phyloP scores from a whole-genome alignment of 1,284 basidiomycete species.

The Gomphus bonarii region DNA sequence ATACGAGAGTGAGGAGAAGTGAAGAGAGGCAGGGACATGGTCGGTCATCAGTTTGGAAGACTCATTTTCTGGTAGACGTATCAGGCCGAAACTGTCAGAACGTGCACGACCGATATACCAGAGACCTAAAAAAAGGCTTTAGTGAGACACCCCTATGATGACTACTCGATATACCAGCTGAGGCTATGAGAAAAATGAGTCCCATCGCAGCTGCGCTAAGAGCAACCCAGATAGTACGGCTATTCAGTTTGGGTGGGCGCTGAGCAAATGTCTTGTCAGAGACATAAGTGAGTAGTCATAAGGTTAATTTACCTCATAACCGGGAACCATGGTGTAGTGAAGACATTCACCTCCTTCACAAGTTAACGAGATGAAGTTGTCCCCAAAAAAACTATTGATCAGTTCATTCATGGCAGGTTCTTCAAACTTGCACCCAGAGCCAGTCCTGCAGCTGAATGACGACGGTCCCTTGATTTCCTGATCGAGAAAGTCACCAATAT shows the following conservation, averaged over 20 bases:
- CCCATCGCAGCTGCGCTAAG: constrained; percentile 75
- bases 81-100: constrained; percentile 54
- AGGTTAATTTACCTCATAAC: constrained; percentile 60
- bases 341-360: constrained; percentile 91
- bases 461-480: constrained; percentile 91
- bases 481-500: constrained; percentile 88
- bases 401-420: constrained; percentile 95
- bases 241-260: constrained; percentile 67
- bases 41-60: constrained; percentile 82
- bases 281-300: not conserved
- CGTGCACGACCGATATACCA: constrained; percentile 82
- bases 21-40: constrained; percentile 85
- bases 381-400: constrained; percentile 90
- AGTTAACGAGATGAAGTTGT: constrained; percentile 77
- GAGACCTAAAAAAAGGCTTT: constrained; percentile 40
- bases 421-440: constrained; percentile 75
- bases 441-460: constrained; percentile 73
- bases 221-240: constrained; percentile 70
- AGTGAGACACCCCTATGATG: not conserved
- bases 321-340: constrained; percentile 89
- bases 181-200: constrained; percentile 41
- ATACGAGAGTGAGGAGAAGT: constrained; percentile 84
- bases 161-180: constrained; percentile 30
- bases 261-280: constrained; percentile 20
- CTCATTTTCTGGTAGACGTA: constrained; percentile 75